Evolutionary conservation across 805 yeast genomes (phyloP).

Genomic region (Wickerhamia fluorescens): DNA sequence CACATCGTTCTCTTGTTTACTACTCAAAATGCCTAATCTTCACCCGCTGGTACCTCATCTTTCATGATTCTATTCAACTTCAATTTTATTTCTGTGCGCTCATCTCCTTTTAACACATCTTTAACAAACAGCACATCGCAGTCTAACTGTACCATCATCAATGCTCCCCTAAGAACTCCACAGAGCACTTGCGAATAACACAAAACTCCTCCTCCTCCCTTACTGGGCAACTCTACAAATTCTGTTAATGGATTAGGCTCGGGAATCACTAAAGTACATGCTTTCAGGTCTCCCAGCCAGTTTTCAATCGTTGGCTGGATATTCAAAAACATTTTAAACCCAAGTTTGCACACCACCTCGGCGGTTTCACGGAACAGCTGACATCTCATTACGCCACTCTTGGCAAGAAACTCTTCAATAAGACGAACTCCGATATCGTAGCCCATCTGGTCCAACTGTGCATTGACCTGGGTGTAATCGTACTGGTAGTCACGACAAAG

Average conservation of each 20-base stretch:
- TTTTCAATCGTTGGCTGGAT: slow-evolving; percentile 67
- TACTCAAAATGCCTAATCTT: slow-evolving; percentile 44
- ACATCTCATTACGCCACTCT: slow-evolving; percentile 82
- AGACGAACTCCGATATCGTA: slow-evolving; percentile 86
- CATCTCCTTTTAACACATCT: slow-evolving; percentile 80
- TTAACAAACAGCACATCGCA: slow-evolving; percentile 75
- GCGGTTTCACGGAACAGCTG: slow-evolving; percentile 75
- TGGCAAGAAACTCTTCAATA: slow-evolving; percentile 88
- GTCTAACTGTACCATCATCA: slow-evolving; percentile 93
- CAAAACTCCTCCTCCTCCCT: slow-evolving; percentile 62
- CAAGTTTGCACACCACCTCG: slow-evolving; percentile 77
- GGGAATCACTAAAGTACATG: slow-evolving; percentile 62
- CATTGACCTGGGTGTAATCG: slow-evolving; percentile 73
- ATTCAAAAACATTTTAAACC: slow-evolving; percentile 84
- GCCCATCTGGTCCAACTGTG: slow-evolving; percentile 87
- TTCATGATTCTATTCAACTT: slow-evolving; percentile 65
- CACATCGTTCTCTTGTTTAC: no score
- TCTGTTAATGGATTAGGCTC: slow-evolving; percentile 86
- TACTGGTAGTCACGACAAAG: slow-evolving; percentile 74
- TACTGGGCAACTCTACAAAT: slow-evolving; percentile 81
- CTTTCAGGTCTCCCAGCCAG: slow-evolving; percentile 71
- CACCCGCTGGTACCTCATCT: slow-evolving; percentile 97
- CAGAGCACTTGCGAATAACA: slow-evolving; percentile 92
- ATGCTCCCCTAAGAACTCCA: slow-evolving; percentile 85
- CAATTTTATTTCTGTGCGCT: slow-evolving; percentile 70